Evolutionary conservation across 1,284 basidiomycete species (phyloP), one percentile per base, ranked within the genome.

Genomic region (Porodaedalea pini): DNA sequence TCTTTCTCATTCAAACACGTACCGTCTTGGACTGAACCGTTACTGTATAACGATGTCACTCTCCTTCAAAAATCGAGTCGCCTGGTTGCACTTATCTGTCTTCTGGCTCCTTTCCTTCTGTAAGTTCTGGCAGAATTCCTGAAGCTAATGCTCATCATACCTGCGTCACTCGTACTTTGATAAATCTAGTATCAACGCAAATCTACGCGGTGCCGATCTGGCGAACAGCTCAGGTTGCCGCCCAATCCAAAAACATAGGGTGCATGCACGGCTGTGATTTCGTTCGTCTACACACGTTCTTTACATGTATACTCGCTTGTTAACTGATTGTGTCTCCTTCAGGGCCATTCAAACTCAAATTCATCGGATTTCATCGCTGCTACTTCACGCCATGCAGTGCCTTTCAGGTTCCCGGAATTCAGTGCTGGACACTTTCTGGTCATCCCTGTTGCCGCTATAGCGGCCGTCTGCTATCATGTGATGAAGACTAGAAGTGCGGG

Each of bases 371-470:
- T 17, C n/a, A 56, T n/a, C 11, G 19, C 10, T n/a, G 17, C 21
- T n/a, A 21, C 10, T 29, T 17, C 43, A 11, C 27, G n/a, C 13
- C 31, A 47, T 15, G 21, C 17, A 11, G 27, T 19, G 13, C 29
- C 54, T 2, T 37, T 54, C 23, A 44, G 15, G n/a, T 36, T 56
- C 13, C 53, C 54, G 11, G 53, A 56, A 31, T 17, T 56, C 29
- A 51, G 41, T 31, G 37, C 47, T n/a, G 54, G 53, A n/a, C 53
- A 55, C 40, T n/a, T 59, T 25, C n/a, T 55, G 27, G 54, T 59
- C 29, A 56, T 59, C 27, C 58, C 50, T 10, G 19, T 59, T 11
- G 58, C 54, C 19, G 58, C 54, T 17, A 21, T 59, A 21, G 47
- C 40, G 2, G 58, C 50, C 27, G 13, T 59, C n/a, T n/a, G 23